phyloP scores from a whole-genome alignment of 352 stramenopile genomes.

The Nothophytophthora sp. region DNA sequence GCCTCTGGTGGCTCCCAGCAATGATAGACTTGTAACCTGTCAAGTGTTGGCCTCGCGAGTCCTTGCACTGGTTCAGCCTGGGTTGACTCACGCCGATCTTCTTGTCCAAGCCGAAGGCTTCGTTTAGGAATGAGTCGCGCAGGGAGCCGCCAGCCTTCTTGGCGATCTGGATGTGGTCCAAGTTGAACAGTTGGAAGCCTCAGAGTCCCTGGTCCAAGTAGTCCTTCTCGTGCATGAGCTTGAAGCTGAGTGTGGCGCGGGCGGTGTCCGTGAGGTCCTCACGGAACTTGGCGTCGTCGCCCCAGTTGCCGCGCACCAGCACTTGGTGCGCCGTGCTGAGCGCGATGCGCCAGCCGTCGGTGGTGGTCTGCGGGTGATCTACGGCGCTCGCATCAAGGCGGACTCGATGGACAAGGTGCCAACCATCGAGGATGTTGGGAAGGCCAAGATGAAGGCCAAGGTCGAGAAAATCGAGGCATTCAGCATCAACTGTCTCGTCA shows the following conservation, averaged over 20 bases:
- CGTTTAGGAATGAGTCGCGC: conserved; percentile 97
- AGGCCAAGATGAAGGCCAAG: too few species aligned
- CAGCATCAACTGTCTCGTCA: too few species aligned
- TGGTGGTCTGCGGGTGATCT: conserved; percentile 99
- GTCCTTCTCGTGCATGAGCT: conserved; percentile 98
- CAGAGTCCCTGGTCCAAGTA: conserved; percentile 96
- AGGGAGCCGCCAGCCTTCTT: conserved; percentile 97
- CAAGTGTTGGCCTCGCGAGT: too few species aligned
- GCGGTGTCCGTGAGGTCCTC: conserved; percentile 98
- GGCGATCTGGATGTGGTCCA: conserved; percentile 99
- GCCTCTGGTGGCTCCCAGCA: too few species aligned
- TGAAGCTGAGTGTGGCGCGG: conserved; percentile 97
- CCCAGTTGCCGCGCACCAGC: conserved; percentile 88
- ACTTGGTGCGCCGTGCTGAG: conserved; percentile 88
- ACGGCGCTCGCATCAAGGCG: too few species aligned
- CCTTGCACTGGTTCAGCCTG: too few species aligned
- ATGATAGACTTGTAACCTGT: too few species aligned
- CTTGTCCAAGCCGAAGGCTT: conserved; percentile 99
- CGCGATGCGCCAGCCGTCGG: conserved; percentile 97
- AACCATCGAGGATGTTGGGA: too few species aligned
- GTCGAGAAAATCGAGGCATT: too few species aligned
- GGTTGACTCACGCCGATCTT: conserved; percentile 95
- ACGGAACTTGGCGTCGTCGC: conserved; percentile 88
- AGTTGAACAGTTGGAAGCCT: conserved; percentile 93
- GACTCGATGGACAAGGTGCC: too few species aligned